Evolutionary conservation across 192 early-diverging fungal species (phyloP).

Genomic region (Linderina pennispora): DNA sequence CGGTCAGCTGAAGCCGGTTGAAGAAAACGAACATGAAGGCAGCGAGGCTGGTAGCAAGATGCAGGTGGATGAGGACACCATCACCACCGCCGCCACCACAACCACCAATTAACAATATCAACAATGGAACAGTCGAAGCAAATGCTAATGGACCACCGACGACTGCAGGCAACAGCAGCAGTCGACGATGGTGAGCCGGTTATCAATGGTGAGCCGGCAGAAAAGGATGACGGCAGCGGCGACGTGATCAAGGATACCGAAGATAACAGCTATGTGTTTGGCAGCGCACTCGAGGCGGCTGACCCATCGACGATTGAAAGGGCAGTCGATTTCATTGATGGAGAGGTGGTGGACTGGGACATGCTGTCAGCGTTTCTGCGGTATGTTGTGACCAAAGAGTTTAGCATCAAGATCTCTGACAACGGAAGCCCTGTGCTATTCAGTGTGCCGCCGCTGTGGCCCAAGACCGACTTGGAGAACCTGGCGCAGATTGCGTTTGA

Average conservation of each 20-base stretch:
- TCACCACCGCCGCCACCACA: background rate
- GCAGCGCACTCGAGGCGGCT: constrained; percentile 28
- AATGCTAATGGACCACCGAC: constrained; percentile 22
- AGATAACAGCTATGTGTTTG: constrained; percentile 41
- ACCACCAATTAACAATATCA: background rate
- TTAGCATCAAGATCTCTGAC: constrained; percentile 63
- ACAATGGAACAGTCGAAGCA: constrained; percentile 10
- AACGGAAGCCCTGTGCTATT: constrained; percentile 77
- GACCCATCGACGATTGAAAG: constrained; percentile 14
- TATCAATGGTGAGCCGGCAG: too few relatives aligned
- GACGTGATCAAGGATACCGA: too few relatives aligned
- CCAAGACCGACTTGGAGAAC: constrained; percentile 69
- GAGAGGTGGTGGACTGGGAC: constrained; percentile 65
- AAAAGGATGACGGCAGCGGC: constrained; percentile 3
- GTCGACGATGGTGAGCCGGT: background rate
- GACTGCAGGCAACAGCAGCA: constrained; percentile 4
- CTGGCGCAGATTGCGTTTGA: constrained; percentile 90
- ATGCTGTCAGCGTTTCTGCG: constrained; percentile 67
- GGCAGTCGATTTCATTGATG: constrained; percentile 53
- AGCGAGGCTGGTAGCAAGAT: constrained; percentile 20
- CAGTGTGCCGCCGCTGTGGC: constrained; percentile 76
- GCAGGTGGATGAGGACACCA: background rate
- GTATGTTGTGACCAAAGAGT: constrained; percentile 71
- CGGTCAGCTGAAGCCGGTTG: too few relatives aligned
- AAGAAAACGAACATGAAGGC: constrained; percentile 51